Evolutionary conservation across 495 filamentous ascomycete genomes (phyloP), one percentile per base, ranked within the genome.

Genomic region (Durotheca rogersii): DNA sequence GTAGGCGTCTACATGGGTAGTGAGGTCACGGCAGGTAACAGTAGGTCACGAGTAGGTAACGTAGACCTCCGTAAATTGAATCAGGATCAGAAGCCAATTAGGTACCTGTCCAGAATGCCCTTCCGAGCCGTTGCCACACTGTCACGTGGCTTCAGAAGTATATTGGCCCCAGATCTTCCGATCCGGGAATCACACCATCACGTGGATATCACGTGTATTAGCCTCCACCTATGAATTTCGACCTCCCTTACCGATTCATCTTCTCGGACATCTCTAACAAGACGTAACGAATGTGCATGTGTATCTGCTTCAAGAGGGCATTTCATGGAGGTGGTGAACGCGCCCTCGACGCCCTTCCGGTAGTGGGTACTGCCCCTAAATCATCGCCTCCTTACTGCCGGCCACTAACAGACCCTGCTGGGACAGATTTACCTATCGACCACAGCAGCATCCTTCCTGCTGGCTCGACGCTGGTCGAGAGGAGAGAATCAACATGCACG

Each of bases 181-280:
- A 27, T 18, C 40, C 19, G 23, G 19, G 47, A 41, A 51, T 47
- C 46, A 38, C 30, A 51, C 40, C 45, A 59, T 61, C 58, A 61
- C 58, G 58, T 61, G 58, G 46, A 36, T 32, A 18, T 58, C 58
- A 61, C 53, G 58, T 61, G 58, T 25, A 19, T 0, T n/a, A 15
- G 15, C 58, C 53, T 61, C 58, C 53, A 61, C 58, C 41, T 41
- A 29, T 18, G 46, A 48, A 48, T 53, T 58, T 61, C 50, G 41
- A 47, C 21, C 21, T 62, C 46, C 36, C 38, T 32, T 10, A 9
- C 58, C 35, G 40, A 27, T 42, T 51, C 32, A 21, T 20, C 25
- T 52, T 11, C 39, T 55, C 37, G 16, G 31, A 46, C 15, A 40
- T 29, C 27, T 47, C 30, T 37, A 10, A 19, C 34, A 21, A 44